Base-by-base conservation (phyloP, 495 filamentous ascomycete genomes). In the Hypoxylon intermedium region DNA sequence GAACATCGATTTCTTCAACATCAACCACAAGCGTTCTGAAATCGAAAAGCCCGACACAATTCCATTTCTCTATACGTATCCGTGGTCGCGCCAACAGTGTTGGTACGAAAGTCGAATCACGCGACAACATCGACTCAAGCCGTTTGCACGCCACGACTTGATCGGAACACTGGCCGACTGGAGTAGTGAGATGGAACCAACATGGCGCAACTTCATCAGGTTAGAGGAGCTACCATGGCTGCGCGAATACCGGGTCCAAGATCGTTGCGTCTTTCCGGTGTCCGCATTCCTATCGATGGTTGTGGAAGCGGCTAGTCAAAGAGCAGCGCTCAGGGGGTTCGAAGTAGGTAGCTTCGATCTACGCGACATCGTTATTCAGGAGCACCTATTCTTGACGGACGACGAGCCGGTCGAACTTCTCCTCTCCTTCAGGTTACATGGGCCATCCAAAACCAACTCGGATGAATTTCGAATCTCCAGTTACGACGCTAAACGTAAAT, bases 251-350 rank as follows among this genome's bases (percentile, higher is more conserved):
- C 67, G 61, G 36, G 61, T 82, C 24, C 72, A 77, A 33, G 69
- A 65, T 6, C 50, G 72, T 41, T 66, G 66, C 2, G 70, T 89
- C 1, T 85, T 85, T 50, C 87, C 87, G 7, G 82, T 77, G 34
- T 76, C 84, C 6, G 82, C 76, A 0, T 87, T 83, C 53, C 65
- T 84, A 15, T 70, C 77, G 3, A 83, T 83, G 71, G 81, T 80
- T 15, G 44, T 85, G 0, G 86, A 89, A 49, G 77, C 82, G 0
- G 65, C 74, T 9, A 56, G 65, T 36, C 74, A 79, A 58, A 42
- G 77, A 31, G 72, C 76, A 1, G 55, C 69, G 9, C 30, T 59
- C 1, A 49, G 65, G 2, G 65, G 69, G 9, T 45, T 56, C 15
- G 51, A 51, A 31, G 53, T 64, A 26, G 52, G 52, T 12, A 53